Conservation (phyloP, 2,329 filamentous ascomycete genomes). For the Epichloe typhina region DNA sequence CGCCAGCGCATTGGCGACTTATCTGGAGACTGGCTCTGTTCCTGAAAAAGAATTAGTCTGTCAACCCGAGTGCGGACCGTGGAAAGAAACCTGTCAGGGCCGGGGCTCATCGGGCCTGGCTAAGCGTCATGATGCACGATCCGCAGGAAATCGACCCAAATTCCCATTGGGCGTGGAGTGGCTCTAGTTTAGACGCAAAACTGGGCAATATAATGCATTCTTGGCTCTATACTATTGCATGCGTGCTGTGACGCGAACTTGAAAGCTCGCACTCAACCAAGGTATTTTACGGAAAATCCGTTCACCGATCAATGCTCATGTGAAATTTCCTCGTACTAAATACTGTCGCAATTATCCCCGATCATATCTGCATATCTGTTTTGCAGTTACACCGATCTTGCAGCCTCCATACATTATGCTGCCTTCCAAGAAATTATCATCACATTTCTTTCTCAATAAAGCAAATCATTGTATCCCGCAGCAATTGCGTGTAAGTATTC, state of each 20-base stretch:
- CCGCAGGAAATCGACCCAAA: not conserved
- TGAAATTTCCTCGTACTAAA: conserved; percentile 5
- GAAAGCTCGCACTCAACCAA: not conserved
- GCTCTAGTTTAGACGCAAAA: not conserved
- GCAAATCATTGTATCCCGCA: conserved; percentile 16
- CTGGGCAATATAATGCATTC: not conserved
- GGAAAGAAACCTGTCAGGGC: conserved; percentile 5
- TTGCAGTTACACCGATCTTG: conserved; percentile 18
- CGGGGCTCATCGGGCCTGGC: not conserved
- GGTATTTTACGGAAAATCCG: not conserved
- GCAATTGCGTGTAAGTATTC: conserved; percentile 14
- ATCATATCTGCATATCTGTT: conserved; percentile 11
- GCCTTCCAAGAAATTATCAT: conserved; percentile 20
- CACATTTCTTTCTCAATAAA: conserved; percentile 13
- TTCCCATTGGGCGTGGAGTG: not conserved
- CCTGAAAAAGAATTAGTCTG: conserved; percentile 10
- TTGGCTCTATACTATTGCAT: not conserved
- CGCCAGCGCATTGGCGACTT: conserved; percentile 11
- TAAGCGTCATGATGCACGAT: not conserved
- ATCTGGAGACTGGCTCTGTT: conserved; percentile 17
- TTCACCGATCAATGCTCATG: not conserved
- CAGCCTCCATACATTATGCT: conserved; percentile 18
- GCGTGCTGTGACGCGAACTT: not conserved
- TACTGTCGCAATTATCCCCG: conserved; percentile 11
- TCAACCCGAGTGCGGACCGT: conserved; percentile 8